Base-by-base conservation (phyloP, 768 basidiomycete species). In the Trametes villosa region DNA sequence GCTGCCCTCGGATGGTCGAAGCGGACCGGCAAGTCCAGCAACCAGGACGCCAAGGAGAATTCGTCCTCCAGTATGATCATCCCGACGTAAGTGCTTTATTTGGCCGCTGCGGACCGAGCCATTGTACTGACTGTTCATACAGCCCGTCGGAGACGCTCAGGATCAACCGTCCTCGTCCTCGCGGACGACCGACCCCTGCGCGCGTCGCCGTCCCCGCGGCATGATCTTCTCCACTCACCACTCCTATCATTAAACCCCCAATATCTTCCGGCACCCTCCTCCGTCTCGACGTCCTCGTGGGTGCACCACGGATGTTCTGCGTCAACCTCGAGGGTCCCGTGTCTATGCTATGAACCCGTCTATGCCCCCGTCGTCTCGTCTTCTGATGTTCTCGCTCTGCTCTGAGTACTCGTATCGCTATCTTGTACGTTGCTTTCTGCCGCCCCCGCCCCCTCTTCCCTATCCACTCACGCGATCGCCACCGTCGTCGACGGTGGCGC, bases 1-100 rank as follows among this genome's bases (percentile, higher is more conserved):
- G 78, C 76, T 0, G 82, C 83, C 0, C 76, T 84, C 1, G 89
- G 88, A 1, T 86, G 82, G 85, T 74, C 85, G 41, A 91, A 90
- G 75, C 82, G 85, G 34, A 84, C 74, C 0, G 82, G 80, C 30
- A 72, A 86, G 77, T 73, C 74, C 70, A 59, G 45, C 57, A 72
- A 73, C 68, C 59, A 55, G 47, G 64, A 82, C 72, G 52, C 77
- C 68, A 76, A 76, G 47, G 86, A 84, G 59, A 82, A 82, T 65
- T 83, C 30, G 51, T 52, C 75, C 57, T 70, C 75, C 68, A 69
- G 78, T 64, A 62, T 70, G 31, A 74, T 84, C 57, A 80, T 78
- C 73, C 62, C 62, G 22, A 86, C 82, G 89, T 91, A 70, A 66
- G 86, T 83, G 2, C 6, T 49, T 22, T 54, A 9, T 41, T 27